These are phyloP conservation scores for Daucus carota DNA, from an alignment of 129 eudicot species.

Conservation along the genomic window DNA sequence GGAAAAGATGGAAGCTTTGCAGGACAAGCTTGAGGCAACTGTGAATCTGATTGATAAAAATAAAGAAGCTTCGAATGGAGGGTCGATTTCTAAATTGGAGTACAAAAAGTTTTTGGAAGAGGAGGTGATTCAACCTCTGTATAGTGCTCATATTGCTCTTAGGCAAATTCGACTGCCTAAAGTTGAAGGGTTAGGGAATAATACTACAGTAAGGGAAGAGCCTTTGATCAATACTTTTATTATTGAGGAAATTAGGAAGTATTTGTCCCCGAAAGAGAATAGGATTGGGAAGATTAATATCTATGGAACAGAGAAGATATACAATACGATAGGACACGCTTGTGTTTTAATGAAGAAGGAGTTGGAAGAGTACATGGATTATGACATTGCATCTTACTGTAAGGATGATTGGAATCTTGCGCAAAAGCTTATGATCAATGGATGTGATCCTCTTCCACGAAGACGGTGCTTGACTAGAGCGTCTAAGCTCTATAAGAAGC, in stretches of 20 bases:
- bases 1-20: slow-evolving; percentile 63
- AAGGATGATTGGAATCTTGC: slow-evolving; percentile 92
- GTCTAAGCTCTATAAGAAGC: slow-evolving; percentile 70
- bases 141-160: slow-evolving; percentile 77
- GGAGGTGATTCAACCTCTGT: slow-evolving; percentile 82
- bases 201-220: slow-evolving; percentile 47
- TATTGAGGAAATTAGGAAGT: slow-evolving; percentile 77
- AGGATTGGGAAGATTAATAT: slow-evolving; percentile 59
- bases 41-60: slow-evolving; percentile 51
- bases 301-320: slow-evolving; percentile 52
- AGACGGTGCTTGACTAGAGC: slow-evolving; percentile 93
- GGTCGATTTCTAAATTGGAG: slow-evolving; percentile 46
- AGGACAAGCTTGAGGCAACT: slow-evolving; percentile 56
- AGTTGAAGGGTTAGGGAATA: slow-evolving; percentile 28
- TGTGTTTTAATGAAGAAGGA: slow-evolving; percentile 77
- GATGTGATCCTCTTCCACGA: slow-evolving; percentile 94
- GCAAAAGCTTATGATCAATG: slow-evolving; percentile 74
- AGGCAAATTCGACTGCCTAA: slow-evolving; percentile 79
- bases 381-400: slow-evolving; percentile 87
- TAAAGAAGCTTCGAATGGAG: slow-evolving; percentile 24
- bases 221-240: slow-evolving; percentile 78
- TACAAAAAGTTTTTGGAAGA: slow-evolving; percentile 58
- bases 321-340: slow-evolving; percentile 85
- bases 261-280: slow-evolving; percentile 78
- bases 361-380: slow-evolving; percentile 86